Evolutionary conservation across 805 yeast species (phyloP).

Genomic region (Suhomyces sp.): DNA sequence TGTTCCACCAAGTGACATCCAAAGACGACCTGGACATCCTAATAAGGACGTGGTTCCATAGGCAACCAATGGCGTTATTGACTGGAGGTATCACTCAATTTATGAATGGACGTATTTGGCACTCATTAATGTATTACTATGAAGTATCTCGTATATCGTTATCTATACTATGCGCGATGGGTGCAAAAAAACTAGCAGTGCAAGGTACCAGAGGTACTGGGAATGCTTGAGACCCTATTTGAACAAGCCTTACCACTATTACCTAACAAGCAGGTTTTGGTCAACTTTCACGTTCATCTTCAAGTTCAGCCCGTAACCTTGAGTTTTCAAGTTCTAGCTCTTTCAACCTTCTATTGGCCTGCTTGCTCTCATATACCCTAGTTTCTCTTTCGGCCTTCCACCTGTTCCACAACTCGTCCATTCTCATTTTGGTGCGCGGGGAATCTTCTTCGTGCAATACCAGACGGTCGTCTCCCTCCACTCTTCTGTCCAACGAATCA

Average conservation of each 20-base stretch:
- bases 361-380: slow-evolving; percentile 56
- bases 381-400: slow-evolving; percentile 75
- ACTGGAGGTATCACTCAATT: no score
- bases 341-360: slow-evolving; percentile 48
- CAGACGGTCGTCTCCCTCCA: slow-evolving; percentile 7
- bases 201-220: no score
- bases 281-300: not conserved
- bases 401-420: slow-evolving; percentile 59
- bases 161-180: not conserved
- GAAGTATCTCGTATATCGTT: not conserved
- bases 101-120: no score
- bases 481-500: slow-evolving; percentile 17
- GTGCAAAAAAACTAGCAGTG: not conserved
- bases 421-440: slow-evolving; percentile 46
- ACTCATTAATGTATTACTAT: not conserved
- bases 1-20: not conserved
- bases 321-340: slow-evolving; percentile 58
- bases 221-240: no score
- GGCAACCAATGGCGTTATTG: no score
- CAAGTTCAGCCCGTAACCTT: slow-evolving; percentile 25
- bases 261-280: no score
- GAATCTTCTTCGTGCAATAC: slow-evolving; percentile 1
- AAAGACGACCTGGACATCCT: no score
- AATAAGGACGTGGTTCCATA: no score
- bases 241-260: no score